Base-by-base conservation (phyloP, 192 early-diverging fungal species). In the Rhizophagus prolifer region DNA sequence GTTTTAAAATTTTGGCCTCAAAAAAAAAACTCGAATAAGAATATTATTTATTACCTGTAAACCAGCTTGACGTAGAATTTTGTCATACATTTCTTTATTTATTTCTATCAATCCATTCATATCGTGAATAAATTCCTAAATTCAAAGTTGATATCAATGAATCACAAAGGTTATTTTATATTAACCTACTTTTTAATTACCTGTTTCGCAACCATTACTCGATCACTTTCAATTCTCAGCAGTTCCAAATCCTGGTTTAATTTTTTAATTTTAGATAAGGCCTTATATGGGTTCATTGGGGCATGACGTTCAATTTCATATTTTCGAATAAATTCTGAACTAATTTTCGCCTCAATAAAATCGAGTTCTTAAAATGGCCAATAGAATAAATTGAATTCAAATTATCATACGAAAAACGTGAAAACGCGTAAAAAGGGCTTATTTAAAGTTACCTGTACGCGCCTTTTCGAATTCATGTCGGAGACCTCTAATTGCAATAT, bases 221-320 rank as follows among this genome's bases (percentile, higher is more conserved):
- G 31, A 9, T 74, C 58, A 74, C 12, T 61, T 23, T 74, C 72
- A 59, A 23, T 10, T 62, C 21, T 59, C 58, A 74, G 10, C 2
- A 25, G 7, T n/a, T 61, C 31, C 58, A 74, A 41, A 38, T 59
- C 50, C 14, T 63, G 25, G 23, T 61, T 74, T 41, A 74, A 41
- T 61, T 61, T 74, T 41, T 59, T 74, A 13, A 74, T 23, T 61
- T 41, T 31, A 30, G 25, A 31, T 25, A 74, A 38, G 23, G 60
- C 72, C 59, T 74, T 60, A 61, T 59, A 16, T 21, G 72, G 72
- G 59, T 74, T 74, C 4, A 46, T 36, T 12, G 72, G 58, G 1
- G 72, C 72, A 31, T 62, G 54, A 23, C 34, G 54, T 74, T 74
- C 72, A 54, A 74, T 59, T 74, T 74, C 72, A 74, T 61, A 74